Evolutionary conservation across 2,329 filamentous ascomycete species (phyloP).

Genomic region (Samsoniella hepiali): DNA sequence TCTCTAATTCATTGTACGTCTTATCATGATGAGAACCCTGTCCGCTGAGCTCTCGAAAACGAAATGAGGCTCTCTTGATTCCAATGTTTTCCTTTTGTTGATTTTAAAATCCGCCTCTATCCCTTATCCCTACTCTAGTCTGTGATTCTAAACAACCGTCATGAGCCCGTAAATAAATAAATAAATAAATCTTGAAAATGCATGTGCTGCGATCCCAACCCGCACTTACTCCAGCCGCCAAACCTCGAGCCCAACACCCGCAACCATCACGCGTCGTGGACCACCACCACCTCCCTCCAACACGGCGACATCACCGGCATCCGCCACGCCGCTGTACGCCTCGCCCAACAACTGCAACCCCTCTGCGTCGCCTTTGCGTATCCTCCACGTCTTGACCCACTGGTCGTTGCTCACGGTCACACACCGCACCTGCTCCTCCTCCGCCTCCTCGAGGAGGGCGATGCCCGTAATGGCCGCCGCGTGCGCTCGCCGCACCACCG

Average conservation of each 20-base stretch:
- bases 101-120: no score
- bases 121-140: no score
- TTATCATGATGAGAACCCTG: no score
- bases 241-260: constrained; percentile 46
- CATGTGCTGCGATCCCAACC: no score
- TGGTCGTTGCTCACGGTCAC: constrained; percentile 60
- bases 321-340: constrained; percentile 57
- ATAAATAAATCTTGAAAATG: no score
- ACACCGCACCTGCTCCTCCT: constrained; percentile 28
- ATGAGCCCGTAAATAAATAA: background rate
- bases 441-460: constrained; percentile 31
- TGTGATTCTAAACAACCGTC: no score
- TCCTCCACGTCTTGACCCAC: constrained; percentile 53
- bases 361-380: constrained; percentile 24
- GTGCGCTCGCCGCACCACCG: constrained; percentile 56
- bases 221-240: constrained; percentile 30
- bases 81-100: no score
- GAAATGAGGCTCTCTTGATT: no score
- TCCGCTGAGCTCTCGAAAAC: no score
- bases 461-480: constrained; percentile 67
- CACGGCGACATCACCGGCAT: constrained; percentile 51
- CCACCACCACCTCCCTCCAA: constrained; percentile 24
- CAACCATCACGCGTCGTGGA: constrained; percentile 34
- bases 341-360: constrained; percentile 44
- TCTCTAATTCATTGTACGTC: no score